Conservation (phyloP, 768 basidiomycete genomes). For the Auricularia cornea region DNA sequence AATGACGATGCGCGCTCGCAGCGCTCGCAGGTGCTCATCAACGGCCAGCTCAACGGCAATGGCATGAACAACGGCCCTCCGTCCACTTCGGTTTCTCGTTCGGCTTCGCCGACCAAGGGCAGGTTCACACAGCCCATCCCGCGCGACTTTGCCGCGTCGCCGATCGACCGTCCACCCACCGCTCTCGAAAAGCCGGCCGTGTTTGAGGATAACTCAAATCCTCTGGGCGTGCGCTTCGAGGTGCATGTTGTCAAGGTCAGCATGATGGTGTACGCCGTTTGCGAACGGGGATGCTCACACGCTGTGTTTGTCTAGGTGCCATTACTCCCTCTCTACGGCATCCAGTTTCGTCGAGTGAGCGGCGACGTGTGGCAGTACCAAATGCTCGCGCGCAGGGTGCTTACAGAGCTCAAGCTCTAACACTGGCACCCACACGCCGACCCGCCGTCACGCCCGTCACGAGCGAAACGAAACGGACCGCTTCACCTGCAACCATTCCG, state of each 20-base stretch:
- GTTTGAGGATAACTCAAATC: slow-evolving; percentile 59
- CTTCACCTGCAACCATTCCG: background rate
- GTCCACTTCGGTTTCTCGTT: slow-evolving; percentile 15
- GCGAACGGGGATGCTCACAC: too few relatives aligned
- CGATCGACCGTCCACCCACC: slow-evolving; percentile 13
- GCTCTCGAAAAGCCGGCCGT: slow-evolving; percentile 21
- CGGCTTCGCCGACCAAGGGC: slow-evolving; percentile 46
- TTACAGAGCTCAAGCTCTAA: slow-evolving; percentile 81
- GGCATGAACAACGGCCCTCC: background rate
- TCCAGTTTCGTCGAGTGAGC: slow-evolving; percentile 85
- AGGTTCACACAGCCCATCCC: slow-evolving; percentile 77
- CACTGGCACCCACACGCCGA: background rate
- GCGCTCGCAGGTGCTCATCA: background rate
- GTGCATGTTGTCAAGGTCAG: slow-evolving; percentile 92
- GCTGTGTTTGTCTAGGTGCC: slow-evolving; percentile 53
- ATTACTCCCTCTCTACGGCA: slow-evolving; percentile 86
- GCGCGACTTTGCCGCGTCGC: slow-evolving; percentile 46
- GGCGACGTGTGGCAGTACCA: slow-evolving; percentile 98
- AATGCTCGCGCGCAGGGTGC: slow-evolving; percentile 81
- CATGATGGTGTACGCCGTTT: too few relatives aligned
- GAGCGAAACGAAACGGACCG: background rate
- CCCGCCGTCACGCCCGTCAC: background rate
- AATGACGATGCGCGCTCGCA: background rate
- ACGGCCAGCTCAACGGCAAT: background rate
- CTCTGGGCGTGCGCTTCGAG: slow-evolving; percentile 88